phyloP scores from a whole-genome alignment of 306 rosid genomes.

The Castanopsis chinensis region DNA sequence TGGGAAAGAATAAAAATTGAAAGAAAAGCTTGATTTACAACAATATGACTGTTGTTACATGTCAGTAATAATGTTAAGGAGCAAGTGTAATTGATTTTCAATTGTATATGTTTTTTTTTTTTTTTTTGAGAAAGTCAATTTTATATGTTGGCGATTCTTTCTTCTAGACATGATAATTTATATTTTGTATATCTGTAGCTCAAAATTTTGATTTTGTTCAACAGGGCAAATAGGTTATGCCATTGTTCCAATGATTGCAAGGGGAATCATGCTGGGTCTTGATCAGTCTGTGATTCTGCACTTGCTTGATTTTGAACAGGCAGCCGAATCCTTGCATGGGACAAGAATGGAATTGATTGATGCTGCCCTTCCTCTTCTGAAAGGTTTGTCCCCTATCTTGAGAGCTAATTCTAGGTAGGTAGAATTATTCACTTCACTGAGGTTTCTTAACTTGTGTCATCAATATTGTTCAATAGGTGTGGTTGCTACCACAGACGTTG shows the following conservation, averaged over 20 bases:
- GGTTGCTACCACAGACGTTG: conserved; percentile 68
- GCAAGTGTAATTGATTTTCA: background rate
- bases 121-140: too few species aligned
- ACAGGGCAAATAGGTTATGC: conserved; percentile 90
- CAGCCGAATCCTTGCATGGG: conserved; percentile 58
- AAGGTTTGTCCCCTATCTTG: conserved; percentile 8
- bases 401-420: background rate
- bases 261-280: conserved; percentile 70
- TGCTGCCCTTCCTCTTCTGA: conserved; percentile 76
- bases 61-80: background rate
- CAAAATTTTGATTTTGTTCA: conserved; percentile 1
- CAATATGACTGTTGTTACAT: background rate
- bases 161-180: background rate
- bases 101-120: too few species aligned
- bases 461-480: conserved; percentile 38
- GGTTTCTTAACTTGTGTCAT: background rate
- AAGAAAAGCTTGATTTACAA: background rate
- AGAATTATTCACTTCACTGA: background rate
- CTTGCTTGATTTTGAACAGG: conserved; percentile 68
- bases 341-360: conserved; percentile 70
- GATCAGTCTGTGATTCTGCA: conserved; percentile 75
- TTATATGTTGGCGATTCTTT: background rate
- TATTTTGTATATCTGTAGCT: background rate
- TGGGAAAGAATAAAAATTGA: too few species aligned
- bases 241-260: conserved; percentile 76